Conservation (phyloP, 768 basidiomycete genomes). For the Grammothele lineata region DNA sequence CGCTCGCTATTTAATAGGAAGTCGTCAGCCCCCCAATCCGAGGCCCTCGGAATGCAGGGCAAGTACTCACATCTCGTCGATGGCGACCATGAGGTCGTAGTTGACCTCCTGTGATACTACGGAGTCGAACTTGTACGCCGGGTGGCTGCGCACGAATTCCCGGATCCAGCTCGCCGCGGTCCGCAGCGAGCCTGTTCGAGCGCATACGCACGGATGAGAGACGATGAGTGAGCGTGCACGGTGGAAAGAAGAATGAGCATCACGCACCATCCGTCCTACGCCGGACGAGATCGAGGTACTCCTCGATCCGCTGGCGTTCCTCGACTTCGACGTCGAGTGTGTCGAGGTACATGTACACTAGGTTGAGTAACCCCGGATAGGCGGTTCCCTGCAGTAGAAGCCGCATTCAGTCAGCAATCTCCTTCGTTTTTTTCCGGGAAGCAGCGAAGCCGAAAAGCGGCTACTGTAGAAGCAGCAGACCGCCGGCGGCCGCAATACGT, state of each 20-base stretch:
- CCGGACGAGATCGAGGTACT: slow-evolving; percentile 78
- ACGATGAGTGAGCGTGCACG: no score
- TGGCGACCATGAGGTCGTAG: slow-evolving; percentile 84
- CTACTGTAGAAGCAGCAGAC: no score
- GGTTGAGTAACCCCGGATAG: slow-evolving; percentile 78
- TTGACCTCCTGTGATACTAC: slow-evolving; percentile 88
- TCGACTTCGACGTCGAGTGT: slow-evolving; percentile 72
- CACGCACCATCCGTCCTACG: slow-evolving; percentile 75
- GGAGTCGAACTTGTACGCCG: slow-evolving; percentile 91
- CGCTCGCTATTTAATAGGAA: no score
- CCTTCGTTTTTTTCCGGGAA: no score
- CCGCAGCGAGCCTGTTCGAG: slow-evolving; percentile 57
- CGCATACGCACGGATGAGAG: background rate
- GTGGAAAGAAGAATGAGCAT: background rate
- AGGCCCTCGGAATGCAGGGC: no score
- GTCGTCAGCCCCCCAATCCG: no score
- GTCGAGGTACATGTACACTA: slow-evolving; percentile 82
- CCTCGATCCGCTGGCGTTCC: slow-evolving; percentile 58
- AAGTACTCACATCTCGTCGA: slow-evolving; percentile 83
- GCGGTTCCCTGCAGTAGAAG: slow-evolving; percentile 40
- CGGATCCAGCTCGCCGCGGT: slow-evolving; percentile 95
- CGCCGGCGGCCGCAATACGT: no score
- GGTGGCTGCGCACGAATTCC: slow-evolving; percentile 85
- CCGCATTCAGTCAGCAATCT: slow-evolving; percentile 1
- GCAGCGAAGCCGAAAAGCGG: no score